These are phyloP conservation scores for Combretum micranthum DNA, from an alignment of 345 rosid genomes.

Conservation along the genomic window DNA sequence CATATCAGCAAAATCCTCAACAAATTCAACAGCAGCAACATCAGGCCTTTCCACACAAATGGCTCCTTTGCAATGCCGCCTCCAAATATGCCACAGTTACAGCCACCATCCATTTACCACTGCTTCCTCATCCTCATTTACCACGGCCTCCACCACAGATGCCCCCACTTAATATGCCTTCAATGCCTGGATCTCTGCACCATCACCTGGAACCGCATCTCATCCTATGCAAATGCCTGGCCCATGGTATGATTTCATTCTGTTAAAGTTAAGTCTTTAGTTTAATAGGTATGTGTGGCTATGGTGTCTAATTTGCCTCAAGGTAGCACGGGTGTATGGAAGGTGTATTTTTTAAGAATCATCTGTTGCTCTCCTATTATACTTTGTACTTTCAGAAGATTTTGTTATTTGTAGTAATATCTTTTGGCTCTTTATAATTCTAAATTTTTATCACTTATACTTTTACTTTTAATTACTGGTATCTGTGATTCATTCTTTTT, in stretches of 20 bases:
- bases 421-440: too few relatives aligned
- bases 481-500: too few relatives aligned
- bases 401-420: too few relatives aligned
- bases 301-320: not conserved
- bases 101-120: constrained; percentile 76
- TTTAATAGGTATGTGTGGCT: not conserved
- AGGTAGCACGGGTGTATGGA: not conserved
- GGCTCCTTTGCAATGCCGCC: constrained; percentile 59
- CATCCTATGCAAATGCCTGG: constrained; percentile 61
- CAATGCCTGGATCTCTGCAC: constrained; percentile 19
- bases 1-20: constrained; percentile 70
- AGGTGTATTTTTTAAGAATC: too few relatives aligned
- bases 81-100: constrained; percentile 81
- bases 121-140: constrained; percentile 76
- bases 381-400: too few relatives aligned
- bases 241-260: constrained; percentile 49
- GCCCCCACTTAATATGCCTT: constrained; percentile 58
- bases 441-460: too few relatives aligned
- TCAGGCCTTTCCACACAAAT: constrained; percentile 64
- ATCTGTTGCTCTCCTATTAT: too few relatives aligned
- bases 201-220: constrained; percentile 50
- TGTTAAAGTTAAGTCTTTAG: not conserved
- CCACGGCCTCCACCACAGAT: constrained; percentile 74
- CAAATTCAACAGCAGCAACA: constrained; percentile 60
- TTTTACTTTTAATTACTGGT: too few relatives aligned